Evolutionary conservation across 2,329 filamentous ascomycete genomes (phyloP).

Genomic region (Saccharata proteae): DNA sequence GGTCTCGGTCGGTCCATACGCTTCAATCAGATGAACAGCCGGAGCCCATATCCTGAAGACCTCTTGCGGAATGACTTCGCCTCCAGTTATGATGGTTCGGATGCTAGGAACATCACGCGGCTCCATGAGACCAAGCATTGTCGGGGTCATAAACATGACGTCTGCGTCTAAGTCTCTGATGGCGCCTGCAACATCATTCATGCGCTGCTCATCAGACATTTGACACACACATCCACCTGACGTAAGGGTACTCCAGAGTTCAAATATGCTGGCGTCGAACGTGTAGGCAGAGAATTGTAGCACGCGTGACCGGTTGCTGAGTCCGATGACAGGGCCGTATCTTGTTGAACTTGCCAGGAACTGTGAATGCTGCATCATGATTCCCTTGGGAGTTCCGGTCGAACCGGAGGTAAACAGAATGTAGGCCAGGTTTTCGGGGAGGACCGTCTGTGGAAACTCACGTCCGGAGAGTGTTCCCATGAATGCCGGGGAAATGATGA

Average conservation of each 20-base stretch:
- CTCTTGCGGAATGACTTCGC: slow-evolving; percentile 28
- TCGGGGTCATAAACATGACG: slow-evolving; percentile 12
- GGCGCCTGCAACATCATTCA: slow-evolving; percentile 39
- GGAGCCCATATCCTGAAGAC: slow-evolving; percentile 29
- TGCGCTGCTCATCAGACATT: slow-evolving; percentile 41
- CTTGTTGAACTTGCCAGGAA: background rate
- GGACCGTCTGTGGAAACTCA: background rate
- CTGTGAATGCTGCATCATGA: background rate
- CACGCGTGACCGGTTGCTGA: background rate
- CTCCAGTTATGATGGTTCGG: slow-evolving; percentile 31
- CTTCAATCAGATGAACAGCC: slow-evolving; percentile 11
- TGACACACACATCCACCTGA: slow-evolving; percentile 41
- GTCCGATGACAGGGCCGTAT: background rate
- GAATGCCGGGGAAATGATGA: background rate
- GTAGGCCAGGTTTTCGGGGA: background rate
- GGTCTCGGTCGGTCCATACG: slow-evolving; percentile 21
- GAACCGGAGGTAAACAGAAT: slow-evolving; percentile 16
- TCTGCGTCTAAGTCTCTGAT: slow-evolving; percentile 18
- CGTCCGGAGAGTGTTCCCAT: no score
- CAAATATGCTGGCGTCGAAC: slow-evolving; percentile 44
- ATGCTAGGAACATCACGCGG: slow-evolving; percentile 21
- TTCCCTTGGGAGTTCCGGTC: slow-evolving; percentile 12
- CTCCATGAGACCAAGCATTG: background rate
- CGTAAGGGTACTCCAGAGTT: slow-evolving; percentile 43
- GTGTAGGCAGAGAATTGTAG: slow-evolving; percentile 35